Conservation (phyloP, 129 eudicot species). For the Flaveria ramosissima region DNA sequence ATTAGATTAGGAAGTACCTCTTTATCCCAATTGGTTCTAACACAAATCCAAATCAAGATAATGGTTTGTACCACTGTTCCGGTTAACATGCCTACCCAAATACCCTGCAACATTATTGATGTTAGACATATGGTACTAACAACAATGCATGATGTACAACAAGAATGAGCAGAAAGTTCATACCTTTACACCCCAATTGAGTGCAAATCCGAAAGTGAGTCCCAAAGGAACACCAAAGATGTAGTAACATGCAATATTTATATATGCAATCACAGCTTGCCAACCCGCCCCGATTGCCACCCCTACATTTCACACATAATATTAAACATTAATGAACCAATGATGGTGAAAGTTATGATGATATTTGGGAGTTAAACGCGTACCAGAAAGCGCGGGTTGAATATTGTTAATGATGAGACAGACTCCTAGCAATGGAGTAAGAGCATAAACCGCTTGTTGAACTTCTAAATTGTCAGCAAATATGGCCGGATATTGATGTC, state of each 20-base stretch:
- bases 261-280: conserved; percentile 67
- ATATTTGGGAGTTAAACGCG: background rate
- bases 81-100: conserved; percentile 58
- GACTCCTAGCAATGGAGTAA: conserved; percentile 44
- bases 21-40: conserved; percentile 61
- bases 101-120: conserved; percentile 41
- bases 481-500: conserved; percentile 41
- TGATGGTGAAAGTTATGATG: too few relatives aligned
- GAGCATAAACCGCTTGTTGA: conserved; percentile 41
- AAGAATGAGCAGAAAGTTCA: background rate
- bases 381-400: conserved; percentile 57
- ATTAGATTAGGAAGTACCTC: conserved; percentile 36
- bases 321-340: too few relatives aligned
- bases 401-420: conserved; percentile 44
- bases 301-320: conserved; percentile 31
- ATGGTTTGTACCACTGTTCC: conserved; percentile 54
- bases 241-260: conserved; percentile 61
- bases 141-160: background rate
- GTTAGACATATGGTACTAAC: background rate
- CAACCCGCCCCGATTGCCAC: conserved; percentile 73
- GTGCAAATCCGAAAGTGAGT: conserved; percentile 44
- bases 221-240: conserved; percentile 65
- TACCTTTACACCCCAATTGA: conserved; percentile 46
- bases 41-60: conserved; percentile 43
- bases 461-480: conserved; percentile 39